Conservation (phyloP, 1,139 yeast genomes). For the Kodamaea plutei region DNA sequence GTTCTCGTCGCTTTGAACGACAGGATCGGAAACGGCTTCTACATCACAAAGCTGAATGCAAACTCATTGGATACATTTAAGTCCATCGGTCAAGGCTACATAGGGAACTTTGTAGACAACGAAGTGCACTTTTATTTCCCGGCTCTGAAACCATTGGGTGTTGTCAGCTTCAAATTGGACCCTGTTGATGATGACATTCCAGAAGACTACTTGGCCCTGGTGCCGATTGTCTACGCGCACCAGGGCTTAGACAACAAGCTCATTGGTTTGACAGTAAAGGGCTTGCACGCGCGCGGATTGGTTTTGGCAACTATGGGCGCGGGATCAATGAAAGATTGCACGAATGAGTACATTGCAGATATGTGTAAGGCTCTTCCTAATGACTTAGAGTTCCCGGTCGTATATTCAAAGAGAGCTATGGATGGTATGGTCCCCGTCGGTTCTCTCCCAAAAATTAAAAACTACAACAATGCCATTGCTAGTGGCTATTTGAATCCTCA, state of each 20-base stretch:
- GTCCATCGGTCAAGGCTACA: slow-evolving; percentile 63
- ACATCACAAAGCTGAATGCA: slow-evolving; percentile 66
- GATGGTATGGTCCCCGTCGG: slow-evolving; percentile 59
- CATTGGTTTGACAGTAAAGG: slow-evolving; percentile 40
- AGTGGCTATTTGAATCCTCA: slow-evolving; percentile 69
- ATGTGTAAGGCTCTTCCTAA: slow-evolving; percentile 10
- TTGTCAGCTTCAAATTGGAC: slow-evolving; percentile 37
- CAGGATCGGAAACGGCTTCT: slow-evolving; percentile 64
- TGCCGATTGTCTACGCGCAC: slow-evolving; percentile 53
- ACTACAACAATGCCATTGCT: slow-evolving; percentile 35
- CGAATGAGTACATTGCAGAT: slow-evolving; percentile 37
- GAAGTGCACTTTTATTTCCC: slow-evolving; percentile 64
- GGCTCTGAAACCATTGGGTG: slow-evolving; percentile 54
- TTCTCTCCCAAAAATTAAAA: slow-evolving; percentile 34
- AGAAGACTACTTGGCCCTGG: slow-evolving; percentile 41
- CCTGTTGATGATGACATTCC: slow-evolving; percentile 14
- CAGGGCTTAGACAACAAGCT: slow-evolving; percentile 54
- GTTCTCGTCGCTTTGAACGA: slow-evolving; percentile 63
- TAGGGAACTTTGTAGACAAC: slow-evolving; percentile 66
- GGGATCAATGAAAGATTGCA: slow-evolving; percentile 54
- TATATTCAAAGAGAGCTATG: slow-evolving; percentile 64
- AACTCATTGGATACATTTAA: slow-evolving; percentile 67
- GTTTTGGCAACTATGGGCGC: slow-evolving; percentile 72
- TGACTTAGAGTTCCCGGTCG: slow-evolving; percentile 44
- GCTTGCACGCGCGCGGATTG: slow-evolving; percentile 47